A percentile compares a stretch with the other conserved stretches of the same genome.
Evolutionary conservation across 2,329 filamentous ascomycete genomes (phyloP).

Genomic region (Phyllachora maydis): DNA sequence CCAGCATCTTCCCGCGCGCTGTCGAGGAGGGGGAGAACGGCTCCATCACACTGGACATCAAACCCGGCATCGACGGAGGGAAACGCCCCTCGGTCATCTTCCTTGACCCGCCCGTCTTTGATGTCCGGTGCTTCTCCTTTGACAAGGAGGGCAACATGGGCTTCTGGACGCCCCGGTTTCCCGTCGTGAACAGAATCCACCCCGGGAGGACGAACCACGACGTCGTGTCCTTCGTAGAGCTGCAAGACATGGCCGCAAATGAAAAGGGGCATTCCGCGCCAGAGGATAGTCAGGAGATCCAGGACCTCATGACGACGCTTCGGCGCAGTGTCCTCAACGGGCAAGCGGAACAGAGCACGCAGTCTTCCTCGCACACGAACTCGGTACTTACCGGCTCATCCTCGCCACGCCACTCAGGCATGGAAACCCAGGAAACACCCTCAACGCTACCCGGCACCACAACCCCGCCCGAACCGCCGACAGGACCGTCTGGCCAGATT

Average conservation of each 20-base stretch:
- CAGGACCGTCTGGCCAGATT: no score
- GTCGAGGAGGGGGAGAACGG: constrained; percentile 16
- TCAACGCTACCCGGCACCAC: neutral
- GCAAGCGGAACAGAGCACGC: neutral
- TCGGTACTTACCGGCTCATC: neutral
- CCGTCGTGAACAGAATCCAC: constrained; percentile 57
- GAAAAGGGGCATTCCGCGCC: constrained; percentile 26
- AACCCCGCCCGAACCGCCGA: no score
- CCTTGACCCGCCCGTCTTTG: constrained; percentile 52
- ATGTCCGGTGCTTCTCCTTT: constrained; percentile 63
- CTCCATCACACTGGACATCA: constrained; percentile 25
- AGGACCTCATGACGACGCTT: constrained; percentile 5
- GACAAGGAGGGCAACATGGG: constrained; percentile 47
- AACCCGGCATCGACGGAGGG: constrained; percentile 19
- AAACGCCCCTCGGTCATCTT: constrained; percentile 34
- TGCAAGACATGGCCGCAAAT: constrained; percentile 44
- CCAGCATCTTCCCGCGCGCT: constrained; percentile 20
- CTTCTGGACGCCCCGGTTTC: constrained; percentile 61
- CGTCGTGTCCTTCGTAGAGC: constrained; percentile 43
- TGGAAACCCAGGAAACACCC: neutral
- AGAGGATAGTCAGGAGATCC: constrained; percentile 38
- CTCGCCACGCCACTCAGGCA: neutral
- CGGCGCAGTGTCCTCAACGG: no score
- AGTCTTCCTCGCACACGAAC: neutral
- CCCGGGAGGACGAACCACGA: constrained; percentile 52